Percentiles rank a stretch among this genome's conserved stretches.
Conservation (phyloP, 768 basidiomycete genomes). For the Phallus indusiatus region DNA sequence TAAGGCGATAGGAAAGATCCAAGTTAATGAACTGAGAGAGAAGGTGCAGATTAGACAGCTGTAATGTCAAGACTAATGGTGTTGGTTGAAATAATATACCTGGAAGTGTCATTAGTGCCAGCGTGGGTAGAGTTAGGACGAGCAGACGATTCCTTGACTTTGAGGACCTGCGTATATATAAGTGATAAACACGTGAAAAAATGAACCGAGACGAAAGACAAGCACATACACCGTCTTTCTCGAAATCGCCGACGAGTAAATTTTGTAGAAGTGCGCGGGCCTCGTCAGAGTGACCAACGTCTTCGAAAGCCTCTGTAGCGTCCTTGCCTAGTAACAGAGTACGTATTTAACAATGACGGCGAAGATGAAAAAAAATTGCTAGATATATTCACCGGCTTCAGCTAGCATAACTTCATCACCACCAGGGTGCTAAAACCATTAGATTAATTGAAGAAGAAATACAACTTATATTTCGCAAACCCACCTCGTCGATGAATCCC, state of each 20-base stretch:
- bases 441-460: neutral
- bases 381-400: conserved; percentile 76
- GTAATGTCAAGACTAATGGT: too few relatives aligned
- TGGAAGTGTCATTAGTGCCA: conserved; percentile 31
- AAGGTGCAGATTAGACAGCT: too few relatives aligned
- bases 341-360: too few relatives aligned
- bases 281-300: conserved; percentile 98
- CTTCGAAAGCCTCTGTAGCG: conserved; percentile 97
- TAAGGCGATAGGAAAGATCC: conserved; percentile 71
- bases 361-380: too few relatives aligned
- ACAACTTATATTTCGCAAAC: conserved; percentile 10
- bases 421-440: conserved; percentile 68
- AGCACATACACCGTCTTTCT: conserved; percentile 50
- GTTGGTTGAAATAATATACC: too few relatives aligned
- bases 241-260: conserved; percentile 78
- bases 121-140: conserved; percentile 28
- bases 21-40: too few relatives aligned
- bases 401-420: conserved; percentile 96
- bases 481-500: conserved; percentile 91
- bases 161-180: conserved; percentile 31
- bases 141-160: conserved; percentile 41
- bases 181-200: conserved; percentile 4
- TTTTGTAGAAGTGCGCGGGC: conserved; percentile 75
- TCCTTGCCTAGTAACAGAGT: conserved; percentile 66
- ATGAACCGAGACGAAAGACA: conserved; percentile 1